A percentile compares a stretch with the other conserved stretches of the same genome.
Conservation (phyloP, 257 asterid genomes). For the Cordia subcordata region DNA sequence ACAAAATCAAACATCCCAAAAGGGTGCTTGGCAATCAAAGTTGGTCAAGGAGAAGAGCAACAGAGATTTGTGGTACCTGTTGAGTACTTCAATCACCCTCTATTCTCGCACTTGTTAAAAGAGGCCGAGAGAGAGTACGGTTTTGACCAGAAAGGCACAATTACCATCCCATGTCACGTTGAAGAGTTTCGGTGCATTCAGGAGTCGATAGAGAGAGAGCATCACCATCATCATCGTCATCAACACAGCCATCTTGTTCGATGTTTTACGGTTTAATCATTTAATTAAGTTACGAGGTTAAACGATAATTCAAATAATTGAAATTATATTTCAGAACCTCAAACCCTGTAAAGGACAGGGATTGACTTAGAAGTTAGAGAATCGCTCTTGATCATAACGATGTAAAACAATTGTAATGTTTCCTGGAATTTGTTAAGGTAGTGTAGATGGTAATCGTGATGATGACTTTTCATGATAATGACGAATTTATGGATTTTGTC, state of each 20-base stretch:
- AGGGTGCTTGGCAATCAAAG: slow-evolving; percentile 30
- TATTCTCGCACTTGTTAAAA: slow-evolving; percentile 32
- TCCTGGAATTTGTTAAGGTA: no score
- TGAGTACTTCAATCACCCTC: slow-evolving; percentile 32
- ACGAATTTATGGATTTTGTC: no score
- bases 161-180: slow-evolving; percentile 36
- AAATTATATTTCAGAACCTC: no score
- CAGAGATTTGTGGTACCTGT: slow-evolving; percentile 36
- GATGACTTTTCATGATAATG: no score
- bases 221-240: slow-evolving; percentile 14
- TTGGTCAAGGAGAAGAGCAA: slow-evolving; percentile 23
- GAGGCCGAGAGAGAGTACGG: slow-evolving; percentile 42
- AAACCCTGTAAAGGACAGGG: no score
- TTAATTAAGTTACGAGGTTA: no score
- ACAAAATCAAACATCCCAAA: slow-evolving; percentile 18
- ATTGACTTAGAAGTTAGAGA: no score
- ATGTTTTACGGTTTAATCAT: slow-evolving; percentile 23
- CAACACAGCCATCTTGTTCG: slow-evolving; percentile 13
- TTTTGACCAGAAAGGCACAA: slow-evolving; percentile 40
- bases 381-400: no score
- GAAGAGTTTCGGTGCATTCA: slow-evolving; percentile 26
- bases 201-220: slow-evolving; percentile 20
- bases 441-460: no score
- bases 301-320: no score
- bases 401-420: no score